Evolutionary conservation across 176 grass and related monocot species (phyloP), one percentile per base, ranked within the genome.

Genomic region (Puccinellia tenuiflora): DNA sequence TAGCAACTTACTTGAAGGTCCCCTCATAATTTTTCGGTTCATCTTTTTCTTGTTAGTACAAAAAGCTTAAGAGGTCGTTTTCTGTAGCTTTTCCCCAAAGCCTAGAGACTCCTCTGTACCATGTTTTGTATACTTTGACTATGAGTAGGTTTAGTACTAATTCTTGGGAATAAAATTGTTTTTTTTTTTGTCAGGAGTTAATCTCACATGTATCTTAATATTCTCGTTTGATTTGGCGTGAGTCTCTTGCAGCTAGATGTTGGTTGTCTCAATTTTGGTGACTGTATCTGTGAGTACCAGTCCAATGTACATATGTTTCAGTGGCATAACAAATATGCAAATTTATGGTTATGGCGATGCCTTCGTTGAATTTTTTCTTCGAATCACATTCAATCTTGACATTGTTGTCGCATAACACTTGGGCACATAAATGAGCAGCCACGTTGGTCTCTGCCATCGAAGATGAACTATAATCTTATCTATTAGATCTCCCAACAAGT

Each of bases 1-100:
- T 90, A 84, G 88, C 76, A 76, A 79, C 84, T 87, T 75, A 90
- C 88, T 80, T 90, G 80, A 90, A 83, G 80, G 60, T 76, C 62
- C 75, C 75, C 87, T 80, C 67, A 87, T 75, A 90, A 61, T 53
- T 61, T 90, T 90, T 87, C 40, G 30, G 56, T 90, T 83, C 60
- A 50, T 56, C 22, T 59, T 86, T 42, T 79, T 43, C 64, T 84
- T 84, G 54, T 83, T 82, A 64, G 73, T 86, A 50, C 80, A 68
- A 51, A 90, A 80, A 48, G 35, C 65, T 75, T 87, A 52, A 79
- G 57, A 83, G 75, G 47, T 56, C 2, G 5, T 87, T 66, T 85
- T 77, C 40, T 26, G 40, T 51, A 74, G 84, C 69, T 84, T 83
- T 68, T 52, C 17, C 38, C 20, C 31, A 66, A 75, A 84, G 50